Conservation (phyloP, 345 rosid species). For the Hibiscus mutabilis region DNA sequence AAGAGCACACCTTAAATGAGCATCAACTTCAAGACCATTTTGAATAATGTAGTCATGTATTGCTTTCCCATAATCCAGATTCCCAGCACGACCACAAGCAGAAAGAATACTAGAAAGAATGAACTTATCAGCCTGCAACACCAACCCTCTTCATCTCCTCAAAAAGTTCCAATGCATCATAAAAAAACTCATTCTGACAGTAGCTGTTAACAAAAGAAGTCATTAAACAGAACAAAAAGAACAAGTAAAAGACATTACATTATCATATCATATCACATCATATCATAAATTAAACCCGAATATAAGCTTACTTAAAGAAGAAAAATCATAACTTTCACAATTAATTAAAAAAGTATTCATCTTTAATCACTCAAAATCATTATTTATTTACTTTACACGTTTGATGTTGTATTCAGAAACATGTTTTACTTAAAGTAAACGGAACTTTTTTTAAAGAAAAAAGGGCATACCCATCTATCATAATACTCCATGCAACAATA, state of each 20-base stretch:
- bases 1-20: conserved; percentile 42
- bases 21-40: conserved; percentile 29
- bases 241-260: neutral
- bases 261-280: neutral
- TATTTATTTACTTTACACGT: neutral
- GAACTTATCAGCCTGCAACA: conserved; percentile 46
- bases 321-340: neutral
- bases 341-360: neutral
- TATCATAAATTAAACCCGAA: neutral
- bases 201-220: conserved; percentile 28
- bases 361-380: neutral
- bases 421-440: neutral
- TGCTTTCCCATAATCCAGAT: conserved; percentile 34
- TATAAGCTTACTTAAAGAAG: neutral
- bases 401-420: neutral
- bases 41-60: conserved; percentile 38
- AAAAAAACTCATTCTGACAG: conserved; percentile 34
- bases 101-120: conserved; percentile 48
- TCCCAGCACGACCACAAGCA: conserved; percentile 39
- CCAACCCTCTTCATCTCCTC: conserved; percentile 51
- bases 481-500: conserved; percentile 51
- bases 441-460: neutral
- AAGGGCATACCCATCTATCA: conserved; percentile 46
- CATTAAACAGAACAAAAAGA: neutral
- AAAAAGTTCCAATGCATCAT: conserved; percentile 48